These are phyloP conservation scores for Elaeis guineensis DNA, from an alignment of 176 grass and related monocot genomes.

Conservation along the genomic window DNA sequence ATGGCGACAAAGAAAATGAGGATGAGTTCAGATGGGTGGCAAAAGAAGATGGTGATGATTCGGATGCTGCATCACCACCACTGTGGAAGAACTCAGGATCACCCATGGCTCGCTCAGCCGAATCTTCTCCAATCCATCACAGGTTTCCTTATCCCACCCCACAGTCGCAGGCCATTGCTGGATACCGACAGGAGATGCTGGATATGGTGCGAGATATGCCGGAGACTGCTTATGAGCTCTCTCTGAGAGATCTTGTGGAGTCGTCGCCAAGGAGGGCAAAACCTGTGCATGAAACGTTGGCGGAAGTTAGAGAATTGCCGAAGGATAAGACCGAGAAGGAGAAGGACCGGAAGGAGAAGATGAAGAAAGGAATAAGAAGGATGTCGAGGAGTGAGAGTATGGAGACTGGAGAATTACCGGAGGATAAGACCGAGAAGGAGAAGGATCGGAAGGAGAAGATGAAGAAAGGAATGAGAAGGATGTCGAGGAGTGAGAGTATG, in stretches of 20 bases:
- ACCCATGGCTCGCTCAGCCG: conserved; percentile 5
- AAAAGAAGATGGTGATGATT: conserved; percentile 15
- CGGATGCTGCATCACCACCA: conserved; percentile 33
- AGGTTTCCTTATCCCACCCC: too few species aligned
- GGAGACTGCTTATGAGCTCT: conserved; percentile 60
- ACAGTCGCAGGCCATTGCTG: conserved; percentile 42
- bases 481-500: conserved; percentile 43
- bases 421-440: too few species aligned
- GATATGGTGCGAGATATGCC: conserved; percentile 67
- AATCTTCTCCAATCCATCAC: neutral
- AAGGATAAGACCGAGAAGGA: neutral
- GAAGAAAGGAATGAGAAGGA: conserved; percentile 31
- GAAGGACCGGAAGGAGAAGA: too few species aligned
- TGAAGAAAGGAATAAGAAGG: conserved; percentile 32
- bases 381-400: conserved; percentile 42
- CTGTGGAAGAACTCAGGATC: conserved; percentile 20
- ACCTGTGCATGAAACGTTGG: neutral
- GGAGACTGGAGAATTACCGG: conserved; percentile 37
- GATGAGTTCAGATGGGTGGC: conserved; percentile 36
- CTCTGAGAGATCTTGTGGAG: conserved; percentile 87
- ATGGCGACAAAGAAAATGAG: neutral
- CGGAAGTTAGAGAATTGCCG: conserved; percentile 11
- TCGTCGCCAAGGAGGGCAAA: neutral
- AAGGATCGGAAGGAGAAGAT: neutral
- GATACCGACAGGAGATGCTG: conserved; percentile 71